A percentile compares a stretch with the other conserved stretches of the same genome.
These are phyloP conservation scores for Pseudocercospora fijiensis DNA, from an alignment of 2,329 filamentous ascomycete genomes.

Conservation along the genomic window DNA sequence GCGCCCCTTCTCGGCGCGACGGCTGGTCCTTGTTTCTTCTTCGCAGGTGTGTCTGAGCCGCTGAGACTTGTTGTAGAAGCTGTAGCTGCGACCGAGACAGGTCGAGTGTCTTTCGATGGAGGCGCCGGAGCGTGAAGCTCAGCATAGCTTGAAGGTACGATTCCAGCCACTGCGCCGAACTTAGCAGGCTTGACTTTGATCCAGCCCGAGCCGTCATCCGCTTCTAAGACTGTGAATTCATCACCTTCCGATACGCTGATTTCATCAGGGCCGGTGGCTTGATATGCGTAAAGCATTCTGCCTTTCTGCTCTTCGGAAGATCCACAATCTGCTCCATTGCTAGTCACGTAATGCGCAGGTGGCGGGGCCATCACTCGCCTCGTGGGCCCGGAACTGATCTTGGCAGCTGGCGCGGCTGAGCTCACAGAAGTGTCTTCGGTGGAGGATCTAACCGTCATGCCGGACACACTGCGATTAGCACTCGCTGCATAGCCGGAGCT, in stretches of 20 bases:
- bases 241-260: slow-evolving; percentile 75
- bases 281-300: slow-evolving; percentile 87
- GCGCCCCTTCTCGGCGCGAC: slow-evolving; percentile 67
- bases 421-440: slow-evolving; percentile 38
- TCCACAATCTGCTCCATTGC: slow-evolving; percentile 53
- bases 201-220: slow-evolving; percentile 93
- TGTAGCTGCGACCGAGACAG: slow-evolving; percentile 56
- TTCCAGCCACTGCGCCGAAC: slow-evolving; percentile 68
- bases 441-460: slow-evolving; percentile 52
- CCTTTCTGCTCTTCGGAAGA: slow-evolving; percentile 62
- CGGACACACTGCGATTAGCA: slow-evolving; percentile 72
- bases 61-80: slow-evolving; percentile 66
- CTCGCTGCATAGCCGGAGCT: slow-evolving; percentile 84
- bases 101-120: slow-evolving; percentile 25
- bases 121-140: slow-evolving; percentile 52
- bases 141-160: slow-evolving; percentile 84
- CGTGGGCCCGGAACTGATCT: slow-evolving; percentile 43
- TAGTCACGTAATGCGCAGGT: slow-evolving; percentile 70
- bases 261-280: slow-evolving; percentile 77
- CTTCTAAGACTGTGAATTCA: slow-evolving; percentile 74
- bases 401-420: slow-evolving; percentile 14
- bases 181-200: slow-evolving; percentile 65
- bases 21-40: slow-evolving; percentile 84
- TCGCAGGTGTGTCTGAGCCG: slow-evolving; percentile 46
- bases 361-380: slow-evolving; percentile 79